These are phyloP conservation scores for Pittosporum tobira DNA, from an alignment of 129 eudicot species.

Conservation along the genomic window DNA sequence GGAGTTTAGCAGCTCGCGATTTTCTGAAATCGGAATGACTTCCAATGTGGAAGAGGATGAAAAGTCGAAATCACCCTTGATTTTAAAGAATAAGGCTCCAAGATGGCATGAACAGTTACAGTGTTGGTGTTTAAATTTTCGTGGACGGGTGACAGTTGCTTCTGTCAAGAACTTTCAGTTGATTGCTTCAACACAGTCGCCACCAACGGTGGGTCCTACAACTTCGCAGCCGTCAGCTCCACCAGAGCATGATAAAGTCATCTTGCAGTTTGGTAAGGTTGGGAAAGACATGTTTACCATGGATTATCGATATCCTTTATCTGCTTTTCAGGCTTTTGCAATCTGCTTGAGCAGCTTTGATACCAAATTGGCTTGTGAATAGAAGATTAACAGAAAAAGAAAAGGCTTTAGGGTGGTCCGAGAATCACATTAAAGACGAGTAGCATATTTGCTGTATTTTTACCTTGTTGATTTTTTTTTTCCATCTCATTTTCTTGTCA, in stretches of 20 bases:
- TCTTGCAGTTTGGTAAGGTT: slow-evolving; percentile 74
- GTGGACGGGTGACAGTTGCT: slow-evolving; percentile 82
- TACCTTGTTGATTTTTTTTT: background rate
- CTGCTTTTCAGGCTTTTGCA: slow-evolving; percentile 93
- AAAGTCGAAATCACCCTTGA: slow-evolving; percentile 48
- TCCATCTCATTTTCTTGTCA: slow-evolving; percentile 4
- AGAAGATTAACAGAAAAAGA: slow-evolving; percentile 15
- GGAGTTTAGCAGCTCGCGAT: slow-evolving; percentile 64
- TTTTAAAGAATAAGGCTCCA: slow-evolving; percentile 76
- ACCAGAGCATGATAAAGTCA: slow-evolving; percentile 65
- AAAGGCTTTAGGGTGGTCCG: slow-evolving; percentile 5
- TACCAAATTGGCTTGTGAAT: slow-evolving; percentile 95
- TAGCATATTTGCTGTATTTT: background rate
- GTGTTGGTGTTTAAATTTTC: slow-evolving; percentile 80
- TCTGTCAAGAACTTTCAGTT: slow-evolving; percentile 80
- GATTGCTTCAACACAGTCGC: slow-evolving; percentile 49
- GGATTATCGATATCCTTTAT: slow-evolving; percentile 87
- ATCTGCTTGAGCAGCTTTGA: slow-evolving; percentile 90
- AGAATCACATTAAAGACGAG: slow-evolving; percentile 12
- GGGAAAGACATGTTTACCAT: slow-evolving; percentile 84
- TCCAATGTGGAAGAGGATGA: slow-evolving; percentile 35
- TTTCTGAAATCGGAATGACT: slow-evolving; percentile 40
- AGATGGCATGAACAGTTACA: slow-evolving; percentile 86
- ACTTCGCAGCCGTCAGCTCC: slow-evolving; percentile 37
- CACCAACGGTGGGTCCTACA: slow-evolving; percentile 21